A percentile compares a stretch with the other conserved stretches of the same genome.
Evolutionary conservation across 2,329 filamentous ascomycete species (phyloP).

Genomic region (Drechslerella dactyloides): DNA sequence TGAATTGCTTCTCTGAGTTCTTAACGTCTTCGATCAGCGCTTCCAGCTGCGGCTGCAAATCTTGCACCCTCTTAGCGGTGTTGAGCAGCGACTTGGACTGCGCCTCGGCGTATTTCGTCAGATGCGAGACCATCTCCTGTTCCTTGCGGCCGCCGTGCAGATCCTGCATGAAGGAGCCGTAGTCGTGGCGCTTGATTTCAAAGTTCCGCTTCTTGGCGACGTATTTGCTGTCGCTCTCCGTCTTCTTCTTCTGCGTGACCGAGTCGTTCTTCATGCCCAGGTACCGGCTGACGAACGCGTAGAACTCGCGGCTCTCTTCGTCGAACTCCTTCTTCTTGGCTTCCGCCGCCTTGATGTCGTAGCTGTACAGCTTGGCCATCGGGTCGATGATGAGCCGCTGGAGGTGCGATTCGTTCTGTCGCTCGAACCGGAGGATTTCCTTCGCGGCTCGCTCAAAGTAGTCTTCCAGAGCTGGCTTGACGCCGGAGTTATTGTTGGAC

Average conservation of each 20-base stretch:
- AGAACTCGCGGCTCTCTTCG: constrained; percentile 98
- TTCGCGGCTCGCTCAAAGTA: constrained; percentile 97
- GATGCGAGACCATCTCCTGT: constrained; percentile 90
- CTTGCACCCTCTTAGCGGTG: constrained; percentile 85
- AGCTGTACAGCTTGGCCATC: constrained; percentile 84
- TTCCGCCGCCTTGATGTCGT: constrained; percentile 97
- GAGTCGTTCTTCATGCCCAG: constrained; percentile 96
- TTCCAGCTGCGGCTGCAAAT: constrained; percentile 84
- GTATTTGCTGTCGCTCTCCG: constrained; percentile 94
- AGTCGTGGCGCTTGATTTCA: constrained; percentile 96
- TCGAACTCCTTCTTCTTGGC: constrained; percentile 97
- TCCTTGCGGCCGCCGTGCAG: constrained; percentile 98
- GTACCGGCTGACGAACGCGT: constrained; percentile 91
- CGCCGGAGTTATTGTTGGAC: constrained; percentile 88
- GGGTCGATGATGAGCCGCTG: constrained; percentile 96
- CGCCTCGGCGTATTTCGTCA: constrained; percentile 90
- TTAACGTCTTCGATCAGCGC: constrained; percentile 87
- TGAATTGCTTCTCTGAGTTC: constrained; percentile 93
- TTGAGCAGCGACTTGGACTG: constrained; percentile 83
- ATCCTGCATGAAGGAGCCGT: constrained; percentile 98
- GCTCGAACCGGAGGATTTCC: constrained; percentile 86
- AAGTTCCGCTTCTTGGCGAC: constrained; percentile 92
- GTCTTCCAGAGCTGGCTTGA: constrained; percentile 95
- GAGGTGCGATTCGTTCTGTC: constrained; percentile 79
- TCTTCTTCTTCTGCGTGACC: constrained; percentile 94